phyloP scores from a whole-genome alignment of 495 filamentous ascomycete species.

The Lophiostoma macrostomum region DNA sequence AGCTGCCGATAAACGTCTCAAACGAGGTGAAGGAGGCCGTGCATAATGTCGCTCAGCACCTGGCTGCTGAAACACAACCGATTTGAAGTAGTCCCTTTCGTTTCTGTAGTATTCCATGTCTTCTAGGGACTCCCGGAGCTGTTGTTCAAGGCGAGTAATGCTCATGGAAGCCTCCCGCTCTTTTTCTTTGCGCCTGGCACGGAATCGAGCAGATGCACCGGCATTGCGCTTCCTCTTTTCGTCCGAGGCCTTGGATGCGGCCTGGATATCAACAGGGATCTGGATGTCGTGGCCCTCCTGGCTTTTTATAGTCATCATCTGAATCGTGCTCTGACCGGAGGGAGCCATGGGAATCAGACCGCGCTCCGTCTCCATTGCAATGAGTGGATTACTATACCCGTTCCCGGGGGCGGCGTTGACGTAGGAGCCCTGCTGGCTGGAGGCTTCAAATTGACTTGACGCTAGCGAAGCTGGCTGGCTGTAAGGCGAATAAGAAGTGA shows the following conservation, averaged over 20 bases:
- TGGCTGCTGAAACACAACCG: constrained; percentile 31
- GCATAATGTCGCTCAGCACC: constrained; percentile 40
- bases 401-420: neutral
- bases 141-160: constrained; percentile 62
- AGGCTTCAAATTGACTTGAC: constrained; percentile 21
- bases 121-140: constrained; percentile 43
- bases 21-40: constrained; percentile 37
- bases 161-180: constrained; percentile 71
- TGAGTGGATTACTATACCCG: constrained; percentile 15
- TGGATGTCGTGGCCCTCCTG: constrained; percentile 39
- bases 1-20: constrained; percentile 13
- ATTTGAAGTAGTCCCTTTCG: constrained; percentile 42
- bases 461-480: constrained; percentile 27
- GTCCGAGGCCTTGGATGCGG: constrained; percentile 41
- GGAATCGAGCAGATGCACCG: constrained; percentile 84
- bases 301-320: constrained; percentile 43
- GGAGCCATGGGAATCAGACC: constrained; percentile 38
- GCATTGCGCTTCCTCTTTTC: constrained; percentile 68
- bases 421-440: constrained; percentile 25
- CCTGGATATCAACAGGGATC: constrained; percentile 45
- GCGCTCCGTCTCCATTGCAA: constrained; percentile 31
- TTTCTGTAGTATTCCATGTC: constrained; percentile 43
- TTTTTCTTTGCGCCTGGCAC: constrained; percentile 83
- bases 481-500: constrained; percentile 30
- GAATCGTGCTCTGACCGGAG: constrained; percentile 40